Evolutionary conservation across 2,329 filamentous ascomycete species (phyloP).

Genomic region (Leptodontidium sp.): DNA sequence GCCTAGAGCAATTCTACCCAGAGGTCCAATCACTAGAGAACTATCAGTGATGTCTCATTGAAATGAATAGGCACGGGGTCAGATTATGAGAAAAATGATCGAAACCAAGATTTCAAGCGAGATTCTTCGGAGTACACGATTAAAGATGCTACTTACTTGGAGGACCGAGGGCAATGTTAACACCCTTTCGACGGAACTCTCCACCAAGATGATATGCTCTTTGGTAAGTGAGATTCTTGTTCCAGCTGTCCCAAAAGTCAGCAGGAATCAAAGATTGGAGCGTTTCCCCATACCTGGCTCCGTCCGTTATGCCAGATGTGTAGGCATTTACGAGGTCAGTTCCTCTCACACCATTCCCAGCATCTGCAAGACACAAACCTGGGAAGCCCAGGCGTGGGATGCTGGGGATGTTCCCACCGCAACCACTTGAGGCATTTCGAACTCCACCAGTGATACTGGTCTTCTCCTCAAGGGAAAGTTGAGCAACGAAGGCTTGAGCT

Average conservation of each 20-base stretch:
- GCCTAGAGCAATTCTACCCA: constrained; percentile 71
- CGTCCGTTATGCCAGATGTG: constrained; percentile 33
- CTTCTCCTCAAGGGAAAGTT: constrained; percentile 47
- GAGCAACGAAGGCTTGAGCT: constrained; percentile 71
- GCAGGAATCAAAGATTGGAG: constrained; percentile 46
- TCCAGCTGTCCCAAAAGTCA: constrained; percentile 50
- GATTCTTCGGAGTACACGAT: neutral
- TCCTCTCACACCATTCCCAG: constrained; percentile 70
- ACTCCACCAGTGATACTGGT: constrained; percentile 59
- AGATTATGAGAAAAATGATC: too few species aligned
- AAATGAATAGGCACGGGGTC: neutral
- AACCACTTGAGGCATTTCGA: constrained; percentile 48
- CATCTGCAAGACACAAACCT: constrained; percentile 73
- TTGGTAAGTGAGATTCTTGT: constrained; percentile 69
- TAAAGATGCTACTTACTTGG: constrained; percentile 4
- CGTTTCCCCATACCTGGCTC: constrained; percentile 11
- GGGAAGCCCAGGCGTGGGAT: constrained; percentile 64
- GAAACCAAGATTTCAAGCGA: neutral
- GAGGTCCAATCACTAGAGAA: constrained; percentile 62
- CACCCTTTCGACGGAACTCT: constrained; percentile 76
- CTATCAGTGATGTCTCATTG: neutral
- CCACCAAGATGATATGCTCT: constrained; percentile 74
- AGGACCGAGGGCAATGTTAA: constrained; percentile 73
- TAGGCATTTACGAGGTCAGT: constrained; percentile 57
- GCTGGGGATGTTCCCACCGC: constrained; percentile 51